These are phyloP conservation scores for Psidium friedrichsthalianum DNA, from an alignment of 345 rosid genomes.

Conservation along the genomic window DNA sequence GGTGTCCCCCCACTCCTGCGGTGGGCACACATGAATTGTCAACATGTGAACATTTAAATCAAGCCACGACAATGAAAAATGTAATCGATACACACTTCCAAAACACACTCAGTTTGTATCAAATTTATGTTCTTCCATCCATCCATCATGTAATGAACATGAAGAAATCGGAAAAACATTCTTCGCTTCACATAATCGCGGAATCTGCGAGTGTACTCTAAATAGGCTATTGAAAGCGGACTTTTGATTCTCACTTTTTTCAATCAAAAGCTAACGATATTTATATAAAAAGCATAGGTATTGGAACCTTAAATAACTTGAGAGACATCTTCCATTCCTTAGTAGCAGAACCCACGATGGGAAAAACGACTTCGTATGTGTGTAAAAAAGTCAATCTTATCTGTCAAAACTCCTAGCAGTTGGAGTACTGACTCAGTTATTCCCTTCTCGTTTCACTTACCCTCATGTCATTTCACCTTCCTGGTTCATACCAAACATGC, in stretches of 20 bases:
- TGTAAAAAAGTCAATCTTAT: background rate
- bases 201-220: background rate
- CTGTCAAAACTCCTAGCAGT: background rate
- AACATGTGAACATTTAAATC: background rate
- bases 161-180: background rate
- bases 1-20: conserved; percentile 62
- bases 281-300: background rate
- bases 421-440: background rate
- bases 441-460: background rate
- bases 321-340: background rate
- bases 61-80: background rate
- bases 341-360: background rate
- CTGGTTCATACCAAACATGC: background rate
- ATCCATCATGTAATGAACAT: background rate
- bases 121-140: background rate
- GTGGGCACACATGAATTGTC: background rate
- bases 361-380: background rate
- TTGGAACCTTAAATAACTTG: background rate
- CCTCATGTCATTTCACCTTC: background rate
- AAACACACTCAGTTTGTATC: background rate
- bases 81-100: background rate
- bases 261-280: background rate
- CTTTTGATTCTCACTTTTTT: background rate
- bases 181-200: background rate
- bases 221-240: background rate